Evolutionary conservation across 495 filamentous ascomycete genomes (phyloP).

Genomic region (Xylaria sp.): DNA sequence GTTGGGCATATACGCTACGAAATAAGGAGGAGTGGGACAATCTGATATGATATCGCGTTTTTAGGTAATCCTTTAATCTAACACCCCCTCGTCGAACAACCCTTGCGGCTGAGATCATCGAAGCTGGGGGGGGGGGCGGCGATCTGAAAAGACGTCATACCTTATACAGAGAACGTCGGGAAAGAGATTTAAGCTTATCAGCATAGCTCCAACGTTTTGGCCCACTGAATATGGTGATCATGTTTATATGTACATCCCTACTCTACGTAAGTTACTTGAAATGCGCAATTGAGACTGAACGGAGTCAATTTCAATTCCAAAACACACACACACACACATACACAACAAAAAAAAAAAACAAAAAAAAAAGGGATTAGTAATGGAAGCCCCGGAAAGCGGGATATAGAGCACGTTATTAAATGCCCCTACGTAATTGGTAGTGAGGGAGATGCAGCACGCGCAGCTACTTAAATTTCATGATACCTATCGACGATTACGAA

Average conservation of each 20-base stretch:
- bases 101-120: conserved; percentile 19
- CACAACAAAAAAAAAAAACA: too few relatives aligned
- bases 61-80: conserved; percentile 16
- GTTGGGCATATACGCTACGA: neutral
- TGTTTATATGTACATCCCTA: neutral
- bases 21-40: neutral
- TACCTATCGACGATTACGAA: neutral
- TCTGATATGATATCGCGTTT: conserved; percentile 9
- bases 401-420: conserved; percentile 19
- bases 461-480: neutral
- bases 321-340: too few relatives aligned
- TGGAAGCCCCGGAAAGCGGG: neutral
- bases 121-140: neutral
- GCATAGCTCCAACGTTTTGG: neutral
- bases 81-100: conserved; percentile 13
- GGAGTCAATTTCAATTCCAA: neutral
- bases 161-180: neutral
- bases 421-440: conserved; percentile 15
- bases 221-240: conserved; percentile 7
- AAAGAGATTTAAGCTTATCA: conserved; percentile 16
- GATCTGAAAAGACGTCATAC: conserved; percentile 20
- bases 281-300: neutral
- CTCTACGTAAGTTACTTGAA: neutral
- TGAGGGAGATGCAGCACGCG: neutral
- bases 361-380: conserved; percentile 2